phyloP scores from a whole-genome alignment of 148 eudicot genomes.

The Rhododendron simsii region DNA sequence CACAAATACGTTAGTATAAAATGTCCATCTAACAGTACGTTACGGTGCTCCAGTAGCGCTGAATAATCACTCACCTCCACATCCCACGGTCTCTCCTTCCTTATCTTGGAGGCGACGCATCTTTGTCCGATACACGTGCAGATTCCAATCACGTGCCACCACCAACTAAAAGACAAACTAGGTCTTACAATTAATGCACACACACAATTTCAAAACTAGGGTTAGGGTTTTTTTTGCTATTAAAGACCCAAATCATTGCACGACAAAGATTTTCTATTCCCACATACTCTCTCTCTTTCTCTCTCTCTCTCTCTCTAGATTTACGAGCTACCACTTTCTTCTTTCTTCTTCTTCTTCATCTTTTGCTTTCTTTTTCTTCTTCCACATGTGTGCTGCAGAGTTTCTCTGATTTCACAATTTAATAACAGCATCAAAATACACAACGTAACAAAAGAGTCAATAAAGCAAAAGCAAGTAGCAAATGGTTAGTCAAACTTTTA shows the following conservation, averaged over 20 bases:
- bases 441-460: conserved; percentile 1
- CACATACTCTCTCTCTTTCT: neutral
- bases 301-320: neutral
- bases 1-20: too few species aligned
- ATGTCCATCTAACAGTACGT: too few species aligned
- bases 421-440: conserved; percentile 10
- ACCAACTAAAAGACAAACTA: neutral
- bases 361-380: conserved; percentile 6
- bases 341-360: neutral
- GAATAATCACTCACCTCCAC: too few species aligned
- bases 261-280: conserved; percentile 32
- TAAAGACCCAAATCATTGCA: conserved; percentile 34
- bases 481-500: conserved; percentile 33
- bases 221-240: conserved; percentile 6
- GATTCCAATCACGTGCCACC: conserved; percentile 27
- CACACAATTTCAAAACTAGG: conserved; percentile 6
- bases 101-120: conserved; percentile 6
- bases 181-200: neutral
- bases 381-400: conserved; percentile 6
- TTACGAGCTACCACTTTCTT: neutral
- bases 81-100: too few species aligned
- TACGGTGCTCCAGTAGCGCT: too few species aligned
- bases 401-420: conserved; percentile 12
- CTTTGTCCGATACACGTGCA: conserved; percentile 29
- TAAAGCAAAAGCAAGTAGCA: conserved; percentile 21